Conservation (phyloP, 768 basidiomycete species). For the Calocybe gangraenosa region DNA sequence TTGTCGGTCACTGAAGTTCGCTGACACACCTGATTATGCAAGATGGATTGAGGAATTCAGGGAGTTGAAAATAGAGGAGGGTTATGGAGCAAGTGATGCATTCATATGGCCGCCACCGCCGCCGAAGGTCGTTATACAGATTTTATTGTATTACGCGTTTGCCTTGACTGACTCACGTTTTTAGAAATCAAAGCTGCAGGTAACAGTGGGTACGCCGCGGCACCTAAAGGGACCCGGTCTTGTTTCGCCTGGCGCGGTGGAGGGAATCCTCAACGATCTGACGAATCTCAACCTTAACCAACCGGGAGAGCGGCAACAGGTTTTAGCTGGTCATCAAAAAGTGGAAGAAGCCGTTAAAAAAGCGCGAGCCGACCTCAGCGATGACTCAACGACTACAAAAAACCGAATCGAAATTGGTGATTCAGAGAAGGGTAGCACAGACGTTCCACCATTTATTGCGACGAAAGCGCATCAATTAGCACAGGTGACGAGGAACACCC, state of each 20-base stretch:
- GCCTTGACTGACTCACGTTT: constrained; percentile 17
- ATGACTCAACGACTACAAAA: constrained; percentile 13
- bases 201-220: constrained; percentile 30
- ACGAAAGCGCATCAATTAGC: constrained; percentile 54
- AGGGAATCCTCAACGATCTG: constrained; percentile 53
- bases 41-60: constrained; percentile 64
- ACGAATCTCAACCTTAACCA: constrained; percentile 48
- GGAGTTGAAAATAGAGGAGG: constrained; percentile 54
- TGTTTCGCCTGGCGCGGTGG: constrained; percentile 40
- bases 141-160: constrained; percentile 9
- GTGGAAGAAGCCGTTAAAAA: constrained; percentile 33
- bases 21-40: constrained; percentile 65
- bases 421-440: constrained; percentile 9
- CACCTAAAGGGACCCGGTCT: constrained; percentile 29
- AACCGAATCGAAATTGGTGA: constrained; percentile 47
- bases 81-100: constrained; percentile 51
- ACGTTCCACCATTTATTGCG: constrained; percentile 25
- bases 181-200: constrained; percentile 2
- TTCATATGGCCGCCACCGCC: constrained; percentile 74
- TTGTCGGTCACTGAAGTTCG: constrained; percentile 63
- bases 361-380: constrained; percentile 27
- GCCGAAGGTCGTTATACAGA: constrained; percentile 22
- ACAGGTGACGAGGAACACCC: constrained; percentile 39
- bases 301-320: constrained; percentile 32
- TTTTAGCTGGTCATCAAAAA: constrained; percentile 50